Percentiles rank a stretch among this genome's conserved stretches.
Evolutionary conservation across 2,329 filamentous ascomycete species (phyloP).

Genomic region (Aureobasidium melanogenum): DNA sequence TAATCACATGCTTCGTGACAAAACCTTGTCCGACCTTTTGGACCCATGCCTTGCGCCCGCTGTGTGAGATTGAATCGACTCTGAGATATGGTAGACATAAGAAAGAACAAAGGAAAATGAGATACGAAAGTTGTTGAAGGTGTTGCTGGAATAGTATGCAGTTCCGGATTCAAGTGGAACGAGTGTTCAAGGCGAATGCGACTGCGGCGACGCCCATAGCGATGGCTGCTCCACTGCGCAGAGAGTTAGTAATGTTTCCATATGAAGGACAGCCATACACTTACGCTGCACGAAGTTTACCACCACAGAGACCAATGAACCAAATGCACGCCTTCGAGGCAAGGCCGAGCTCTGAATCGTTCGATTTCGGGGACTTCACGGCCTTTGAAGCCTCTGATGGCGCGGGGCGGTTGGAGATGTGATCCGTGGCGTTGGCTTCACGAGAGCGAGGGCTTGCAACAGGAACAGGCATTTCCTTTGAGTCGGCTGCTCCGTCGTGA

Average conservation of each 20-base stretch:
- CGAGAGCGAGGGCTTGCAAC: background rate
- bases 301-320: constrained; percentile 9
- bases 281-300: background rate
- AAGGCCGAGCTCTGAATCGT: background rate
- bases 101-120: constrained; percentile 2
- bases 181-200: background rate
- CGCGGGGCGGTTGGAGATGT: background rate
- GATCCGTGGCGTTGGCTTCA: constrained; percentile 3
- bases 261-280: background rate
- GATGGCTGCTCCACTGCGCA: constrained; percentile 2
- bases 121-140: background rate
- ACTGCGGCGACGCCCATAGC: constrained; percentile 11
- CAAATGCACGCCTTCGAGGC: background rate
- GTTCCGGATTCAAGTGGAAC: background rate
- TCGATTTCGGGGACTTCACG: background rate
- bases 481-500: constrained; percentile 2
- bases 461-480: background rate
- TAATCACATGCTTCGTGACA: constrained; percentile 2
- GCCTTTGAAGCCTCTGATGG: background rate
- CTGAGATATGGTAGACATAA: background rate
- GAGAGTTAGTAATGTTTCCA: background rate
- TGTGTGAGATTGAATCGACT: background rate
- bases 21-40: background rate
- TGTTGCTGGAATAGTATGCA: background rate
- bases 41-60: background rate